These are phyloP conservation scores for Leccinum solheimii DNA, from an alignment of 1,284 basidiomycete species.

Conservation along the genomic window DNA sequence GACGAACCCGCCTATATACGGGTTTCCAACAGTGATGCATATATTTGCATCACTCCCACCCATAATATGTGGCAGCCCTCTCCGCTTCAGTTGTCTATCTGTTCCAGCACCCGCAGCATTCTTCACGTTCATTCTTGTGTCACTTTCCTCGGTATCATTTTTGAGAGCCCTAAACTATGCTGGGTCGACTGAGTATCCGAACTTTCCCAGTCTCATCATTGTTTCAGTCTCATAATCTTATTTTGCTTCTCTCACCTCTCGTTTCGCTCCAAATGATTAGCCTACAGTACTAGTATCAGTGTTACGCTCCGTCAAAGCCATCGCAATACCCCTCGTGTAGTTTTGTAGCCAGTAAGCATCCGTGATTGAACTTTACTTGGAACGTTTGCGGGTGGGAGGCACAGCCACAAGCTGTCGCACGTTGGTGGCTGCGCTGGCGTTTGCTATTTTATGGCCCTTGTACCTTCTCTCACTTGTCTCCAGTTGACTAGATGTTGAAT, in stretches of 20 bases:
- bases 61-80: constrained; percentile 7
- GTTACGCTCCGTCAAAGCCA: constrained; percentile 23
- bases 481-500: constrained; percentile 57
- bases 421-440: constrained; percentile 13
- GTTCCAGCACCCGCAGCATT: constrained; percentile 2
- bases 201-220: constrained; percentile 24
- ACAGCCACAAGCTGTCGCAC: constrained; percentile 26
- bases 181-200: constrained; percentile 27
- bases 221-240: constrained; percentile 35
- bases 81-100: constrained; percentile 5
- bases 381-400: background rate
- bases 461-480: constrained; percentile 10
- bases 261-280: constrained; percentile 19
- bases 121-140: constrained; percentile 17
- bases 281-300: constrained; percentile 38
- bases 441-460: constrained; percentile 19
- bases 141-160: constrained; percentile 12
- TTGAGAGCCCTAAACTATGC: constrained; percentile 22
- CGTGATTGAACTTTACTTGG: constrained; percentile 5
- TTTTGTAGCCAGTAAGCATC: constrained; percentile 35
- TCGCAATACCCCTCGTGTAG: constrained; percentile 39
- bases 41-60: constrained; percentile 22
- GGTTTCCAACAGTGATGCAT: constrained; percentile 14
- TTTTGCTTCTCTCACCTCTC: constrained; percentile 26
- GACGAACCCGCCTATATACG: constrained; percentile 13